Evolutionary conservation across 2,329 filamentous ascomycete species (phyloP), one percentile per base, ranked within the genome.

Genomic region (Graphiopsis chlorocephala): DNA sequence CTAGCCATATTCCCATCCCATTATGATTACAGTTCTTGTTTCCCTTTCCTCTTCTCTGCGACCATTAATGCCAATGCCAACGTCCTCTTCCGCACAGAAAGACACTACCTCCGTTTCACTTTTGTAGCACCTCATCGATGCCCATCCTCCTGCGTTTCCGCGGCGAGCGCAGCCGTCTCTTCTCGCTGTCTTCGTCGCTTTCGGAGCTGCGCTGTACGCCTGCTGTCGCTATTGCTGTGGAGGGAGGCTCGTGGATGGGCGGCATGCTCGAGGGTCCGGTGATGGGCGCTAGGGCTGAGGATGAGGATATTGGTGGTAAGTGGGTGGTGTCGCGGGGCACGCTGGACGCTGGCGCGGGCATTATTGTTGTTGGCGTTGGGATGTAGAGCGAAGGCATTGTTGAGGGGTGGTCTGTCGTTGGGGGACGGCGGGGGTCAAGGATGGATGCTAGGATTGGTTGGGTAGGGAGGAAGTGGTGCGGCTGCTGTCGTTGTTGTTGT

Each of bases 61-160:
- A 10, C 25, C 45, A 7, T 48, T 17, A 1, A 48, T 26, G 15
- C 15, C 45, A 5, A 25, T 14, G 31, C n/a, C n/a, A n/a, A n/a
- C n/a, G 17, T 12, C 38, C n/a, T 45, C 38, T 20, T 23, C n/a
- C 12, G 38, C 38, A 8, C 8, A 45, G 17, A 20, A 6, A 20
- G 35, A 45, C n/a, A 10, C 0, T 23, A 3, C n/a, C 38, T 20
- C 3, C 38, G 10, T 8, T 20, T 62, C 35, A 62, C 25, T 62
- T 62, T n/a, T 75, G 74, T 56, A 76, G 65, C 29, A 76, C 73
- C 50, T 76, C 73, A 53, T 73, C 68, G 11, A 76, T 72, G 4
- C 69, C 73, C 65, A 76, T 69, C 23, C 72, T 68, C 31, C 72
- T 67, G 26, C 72, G 67, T 62, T 75, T 75, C 42, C 67, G 66